phyloP scores from a whole-genome alignment of 352 stramenopile genomes.

The Achlya hypogyna region DNA sequence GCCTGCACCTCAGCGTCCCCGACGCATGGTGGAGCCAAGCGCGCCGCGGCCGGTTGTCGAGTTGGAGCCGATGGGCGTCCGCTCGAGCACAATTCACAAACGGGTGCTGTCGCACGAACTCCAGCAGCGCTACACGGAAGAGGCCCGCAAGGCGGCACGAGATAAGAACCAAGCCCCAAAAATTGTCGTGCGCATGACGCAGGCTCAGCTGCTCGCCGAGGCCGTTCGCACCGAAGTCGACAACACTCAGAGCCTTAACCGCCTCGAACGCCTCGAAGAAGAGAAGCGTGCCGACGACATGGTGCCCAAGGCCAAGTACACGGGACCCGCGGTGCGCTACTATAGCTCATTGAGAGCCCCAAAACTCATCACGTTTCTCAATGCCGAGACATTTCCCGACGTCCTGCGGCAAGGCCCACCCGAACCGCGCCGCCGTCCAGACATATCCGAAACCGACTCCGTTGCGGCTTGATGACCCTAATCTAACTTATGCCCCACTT shows the following conservation, averaged over 20 bases:
- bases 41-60: not conserved
- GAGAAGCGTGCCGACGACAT: conserved; percentile 57
- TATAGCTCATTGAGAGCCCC: conserved; percentile 48
- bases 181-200: conserved; percentile 35
- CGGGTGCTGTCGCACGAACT: conserved; percentile 18
- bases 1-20: not conserved
- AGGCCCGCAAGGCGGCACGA: conserved; percentile 43
- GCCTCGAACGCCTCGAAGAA: conserved; percentile 70
- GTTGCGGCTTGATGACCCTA: not conserved
- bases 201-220: conserved; percentile 57
- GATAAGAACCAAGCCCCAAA: conserved; percentile 31
- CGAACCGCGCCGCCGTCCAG: too few relatives aligned
- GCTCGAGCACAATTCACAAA: conserved; percentile 11
- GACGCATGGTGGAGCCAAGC: not conserved
- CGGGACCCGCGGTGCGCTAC: conserved; percentile 55
- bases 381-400: conserved; percentile 45
- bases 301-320: conserved; percentile 60
- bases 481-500: too few relatives aligned
- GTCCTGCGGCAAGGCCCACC: conserved; percentile 45
- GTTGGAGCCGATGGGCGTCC: conserved; percentile 2
- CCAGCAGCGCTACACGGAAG: conserved; percentile 31
- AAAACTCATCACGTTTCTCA: conserved; percentile 79
- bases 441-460: too few relatives aligned
- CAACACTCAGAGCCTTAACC: conserved; percentile 68
- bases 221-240: conserved; percentile 70